A percentile compares a stretch with the other conserved stretches of the same genome.
phyloP scores from a whole-genome alignment of 495 filamentous ascomycete genomes.

The Entonaema liquescens region DNA sequence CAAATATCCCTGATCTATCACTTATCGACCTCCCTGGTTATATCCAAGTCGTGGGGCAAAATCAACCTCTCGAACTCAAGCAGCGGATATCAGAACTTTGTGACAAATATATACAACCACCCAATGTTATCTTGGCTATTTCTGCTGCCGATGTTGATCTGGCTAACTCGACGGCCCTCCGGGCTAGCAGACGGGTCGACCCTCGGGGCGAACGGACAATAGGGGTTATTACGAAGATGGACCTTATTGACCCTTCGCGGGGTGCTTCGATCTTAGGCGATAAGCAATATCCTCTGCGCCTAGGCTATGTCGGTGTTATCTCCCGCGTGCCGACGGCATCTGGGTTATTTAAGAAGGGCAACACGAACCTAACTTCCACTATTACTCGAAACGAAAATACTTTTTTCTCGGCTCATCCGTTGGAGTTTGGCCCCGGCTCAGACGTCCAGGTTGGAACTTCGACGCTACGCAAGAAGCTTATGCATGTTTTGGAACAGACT shows the following conservation, averaged over 20 bases:
- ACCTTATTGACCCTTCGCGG: constrained; percentile 86
- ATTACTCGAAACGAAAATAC: constrained; percentile 89
- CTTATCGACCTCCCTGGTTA: constrained; percentile 97
- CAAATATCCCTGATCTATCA: constrained; percentile 93
- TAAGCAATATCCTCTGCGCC: constrained; percentile 89
- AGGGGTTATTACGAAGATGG: constrained; percentile 99
- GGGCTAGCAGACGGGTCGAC: constrained; percentile 90
- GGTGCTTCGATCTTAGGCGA: constrained; percentile 82
- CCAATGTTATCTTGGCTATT: constrained; percentile 96
- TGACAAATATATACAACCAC: constrained; percentile 96
- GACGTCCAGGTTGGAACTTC: constrained; percentile 80
- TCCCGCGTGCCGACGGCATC: constrained; percentile 74
- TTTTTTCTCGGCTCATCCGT: constrained; percentile 85
- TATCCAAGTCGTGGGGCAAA: constrained; percentile 90
- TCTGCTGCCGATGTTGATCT: constrained; percentile 97
- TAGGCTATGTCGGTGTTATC: constrained; percentile 98
- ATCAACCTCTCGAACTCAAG: constrained; percentile 92
- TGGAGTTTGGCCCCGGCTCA: constrained; percentile 77
- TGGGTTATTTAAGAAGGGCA: constrained; percentile 86
- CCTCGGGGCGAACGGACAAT: constrained; percentile 96
- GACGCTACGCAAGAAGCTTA: constrained; percentile 90
- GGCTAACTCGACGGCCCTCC: constrained; percentile 92
- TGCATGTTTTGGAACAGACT: constrained; percentile 95
- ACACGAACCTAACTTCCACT: constrained; percentile 78
- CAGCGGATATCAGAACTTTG: constrained; percentile 96